phyloP scores from a whole-genome alignment of 2,329 filamentous ascomycete genomes.

The Aspergillus pseudoterreus region DNA sequence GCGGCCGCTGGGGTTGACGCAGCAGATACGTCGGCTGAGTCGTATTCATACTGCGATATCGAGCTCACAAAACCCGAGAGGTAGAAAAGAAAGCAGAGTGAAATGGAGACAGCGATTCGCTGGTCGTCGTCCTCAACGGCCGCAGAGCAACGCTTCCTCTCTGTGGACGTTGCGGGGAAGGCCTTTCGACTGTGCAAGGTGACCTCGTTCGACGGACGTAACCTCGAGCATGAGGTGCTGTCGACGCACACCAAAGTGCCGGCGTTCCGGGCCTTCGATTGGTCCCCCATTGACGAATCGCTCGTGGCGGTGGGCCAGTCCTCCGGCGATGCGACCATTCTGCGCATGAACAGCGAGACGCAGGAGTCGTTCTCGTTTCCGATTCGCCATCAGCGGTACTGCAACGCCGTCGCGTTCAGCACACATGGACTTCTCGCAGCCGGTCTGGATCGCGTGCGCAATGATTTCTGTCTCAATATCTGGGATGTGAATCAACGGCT shows the following conservation, averaged over 20 bases:
- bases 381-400: constrained; percentile 60
- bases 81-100: constrained; percentile 1
- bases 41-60: constrained; percentile 1
- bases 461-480: constrained; percentile 62
- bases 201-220: constrained; percentile 33
- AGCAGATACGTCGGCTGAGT: constrained; percentile 3
- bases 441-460: constrained; percentile 60
- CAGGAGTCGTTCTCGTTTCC: constrained; percentile 51
- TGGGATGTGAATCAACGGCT: constrained; percentile 57
- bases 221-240: constrained; percentile 51
- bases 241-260: constrained; percentile 54
- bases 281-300: constrained; percentile 57
- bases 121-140: constrained; percentile 59
- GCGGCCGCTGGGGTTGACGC: constrained; percentile 1
- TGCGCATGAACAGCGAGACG: constrained; percentile 52
- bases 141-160: constrained; percentile 54
- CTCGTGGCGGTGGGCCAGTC: constrained; percentile 59
- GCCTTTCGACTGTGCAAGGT: constrained; percentile 57
- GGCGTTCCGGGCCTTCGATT: constrained; percentile 63
- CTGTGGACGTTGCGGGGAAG: constrained; percentile 59
- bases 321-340: constrained; percentile 58
- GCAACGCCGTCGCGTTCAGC: constrained; percentile 62
- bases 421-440: constrained; percentile 55
- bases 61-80: neutral
- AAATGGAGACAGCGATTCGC: constrained; percentile 52